Percentiles rank a stretch among this genome's conserved stretches.
These are phyloP conservation scores for Ascochyta lentis DNA, from an alignment of 2,329 filamentous ascomycete species.

Conservation along the genomic window DNA sequence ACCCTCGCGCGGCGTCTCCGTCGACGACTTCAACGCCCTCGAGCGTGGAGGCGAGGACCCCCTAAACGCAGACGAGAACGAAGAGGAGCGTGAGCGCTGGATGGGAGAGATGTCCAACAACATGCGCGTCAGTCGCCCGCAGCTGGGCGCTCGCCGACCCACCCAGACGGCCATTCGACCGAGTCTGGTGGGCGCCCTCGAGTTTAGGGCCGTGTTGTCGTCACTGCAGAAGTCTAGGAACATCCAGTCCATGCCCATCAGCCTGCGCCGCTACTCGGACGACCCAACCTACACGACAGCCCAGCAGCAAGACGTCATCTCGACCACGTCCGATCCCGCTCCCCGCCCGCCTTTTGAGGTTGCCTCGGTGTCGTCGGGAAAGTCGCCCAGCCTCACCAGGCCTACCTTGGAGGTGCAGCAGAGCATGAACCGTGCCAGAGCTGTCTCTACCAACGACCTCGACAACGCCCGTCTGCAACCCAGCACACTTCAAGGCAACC, in stretches of 20 bases:
- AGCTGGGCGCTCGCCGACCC: slow-evolving; percentile 69
- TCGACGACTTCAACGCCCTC: slow-evolving; percentile 68
- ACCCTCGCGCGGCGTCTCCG: slow-evolving; percentile 58
- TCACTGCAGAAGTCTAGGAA: slow-evolving; percentile 84
- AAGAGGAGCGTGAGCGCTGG: slow-evolving; percentile 68
- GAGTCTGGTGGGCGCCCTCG: slow-evolving; percentile 89
- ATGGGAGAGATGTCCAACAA: slow-evolving; percentile 86
- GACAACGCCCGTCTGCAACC: slow-evolving; percentile 55
- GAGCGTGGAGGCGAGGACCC: slow-evolving; percentile 64
- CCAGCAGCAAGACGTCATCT: slow-evolving; percentile 56
- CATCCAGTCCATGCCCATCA: slow-evolving; percentile 72
- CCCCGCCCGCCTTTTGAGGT: slow-evolving; percentile 47
- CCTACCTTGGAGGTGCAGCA: slow-evolving; percentile 41
- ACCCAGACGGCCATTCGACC: slow-evolving; percentile 86
- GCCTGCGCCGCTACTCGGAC: slow-evolving; percentile 73
- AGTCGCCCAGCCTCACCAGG: slow-evolving; percentile 30
- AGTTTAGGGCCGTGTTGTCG: slow-evolving; percentile 90
- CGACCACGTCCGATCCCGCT: slow-evolving; percentile 57
- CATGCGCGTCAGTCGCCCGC: slow-evolving; percentile 83
- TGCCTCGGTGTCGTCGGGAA: slow-evolving; percentile 23
- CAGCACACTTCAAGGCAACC: slow-evolving; percentile 33
- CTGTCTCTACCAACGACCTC: slow-evolving; percentile 67
- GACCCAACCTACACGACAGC: slow-evolving; percentile 58
- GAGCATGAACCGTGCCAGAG: slow-evolving; percentile 51
- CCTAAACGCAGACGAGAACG: slow-evolving; percentile 64